Conservation (phyloP, 495 filamentous ascomycete genomes). For the Trichoderma gamsii region DNA sequence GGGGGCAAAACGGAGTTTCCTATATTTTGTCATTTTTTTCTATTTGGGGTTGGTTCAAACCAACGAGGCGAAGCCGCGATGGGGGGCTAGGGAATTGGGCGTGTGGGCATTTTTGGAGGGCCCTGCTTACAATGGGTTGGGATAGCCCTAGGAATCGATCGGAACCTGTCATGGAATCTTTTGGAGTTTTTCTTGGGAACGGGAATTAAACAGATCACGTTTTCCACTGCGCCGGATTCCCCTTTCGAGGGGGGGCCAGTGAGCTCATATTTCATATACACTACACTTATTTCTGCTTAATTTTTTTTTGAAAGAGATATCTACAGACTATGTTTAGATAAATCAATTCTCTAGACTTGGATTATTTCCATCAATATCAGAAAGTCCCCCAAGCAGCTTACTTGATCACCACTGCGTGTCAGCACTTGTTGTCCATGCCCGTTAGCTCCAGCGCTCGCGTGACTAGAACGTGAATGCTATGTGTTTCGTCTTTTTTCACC, state of each 20-base stretch:
- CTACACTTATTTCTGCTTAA: background rate
- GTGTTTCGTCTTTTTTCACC: too few relatives aligned
- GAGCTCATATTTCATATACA: background rate
- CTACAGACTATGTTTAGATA: background rate
- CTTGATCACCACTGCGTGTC: background rate
- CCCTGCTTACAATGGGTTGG: background rate
- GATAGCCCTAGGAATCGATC: background rate
- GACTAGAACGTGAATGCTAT: too few relatives aligned
- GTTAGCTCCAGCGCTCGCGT: too few relatives aligned
- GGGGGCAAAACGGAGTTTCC: background rate
- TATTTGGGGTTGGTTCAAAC: background rate
- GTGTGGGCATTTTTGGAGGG: background rate
- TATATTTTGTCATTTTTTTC: slow-evolving; percentile 3
- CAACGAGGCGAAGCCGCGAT: background rate
- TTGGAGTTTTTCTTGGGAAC: background rate
- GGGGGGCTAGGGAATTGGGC: background rate
- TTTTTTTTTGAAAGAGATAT: background rate
- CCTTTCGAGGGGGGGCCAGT: background rate
- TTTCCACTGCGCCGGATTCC: background rate
- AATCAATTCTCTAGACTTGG: background rate
- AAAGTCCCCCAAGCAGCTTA: slow-evolving; percentile 1
- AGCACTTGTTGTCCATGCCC: background rate
- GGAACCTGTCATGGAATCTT: background rate
- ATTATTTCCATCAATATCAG: background rate
- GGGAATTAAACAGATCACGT: background rate